Conservation (phyloP, 768 basidiomycete species). For the Leccinum boreale region DNA sequence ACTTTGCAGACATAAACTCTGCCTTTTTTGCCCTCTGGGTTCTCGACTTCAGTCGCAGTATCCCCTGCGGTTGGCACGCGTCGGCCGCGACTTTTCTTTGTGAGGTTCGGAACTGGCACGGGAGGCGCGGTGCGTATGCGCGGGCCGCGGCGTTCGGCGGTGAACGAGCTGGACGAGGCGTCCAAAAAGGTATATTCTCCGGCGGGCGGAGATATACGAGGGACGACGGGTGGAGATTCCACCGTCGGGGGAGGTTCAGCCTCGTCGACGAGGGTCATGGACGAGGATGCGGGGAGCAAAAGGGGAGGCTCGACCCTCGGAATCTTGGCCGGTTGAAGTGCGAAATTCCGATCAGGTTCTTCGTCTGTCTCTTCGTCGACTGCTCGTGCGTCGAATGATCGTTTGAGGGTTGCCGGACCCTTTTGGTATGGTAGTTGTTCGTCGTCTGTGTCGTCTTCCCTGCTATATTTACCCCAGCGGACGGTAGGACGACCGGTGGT, state of each 20-base stretch:
- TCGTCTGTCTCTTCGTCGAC: constrained; percentile 35
- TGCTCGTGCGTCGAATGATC: constrained; percentile 33
- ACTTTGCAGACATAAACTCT: constrained; percentile 60
- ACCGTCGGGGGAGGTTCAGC: constrained; percentile 6
- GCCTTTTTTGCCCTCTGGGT: constrained; percentile 29
- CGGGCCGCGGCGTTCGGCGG: constrained; percentile 42
- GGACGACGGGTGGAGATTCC: constrained; percentile 3
- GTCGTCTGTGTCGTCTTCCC: constrained; percentile 28
- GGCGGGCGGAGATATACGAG: constrained; percentile 26
- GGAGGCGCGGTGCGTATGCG: constrained; percentile 57
- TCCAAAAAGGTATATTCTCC: constrained; percentile 35
- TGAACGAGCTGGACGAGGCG: constrained; percentile 35
- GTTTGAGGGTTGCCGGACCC: constrained; percentile 27
- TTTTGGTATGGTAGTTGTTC: constrained; percentile 14
- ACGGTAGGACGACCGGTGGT: constrained; percentile 33
- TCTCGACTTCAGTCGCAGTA: constrained; percentile 21
- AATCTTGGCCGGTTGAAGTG: constrained; percentile 25
- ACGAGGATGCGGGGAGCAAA: constrained; percentile 26
- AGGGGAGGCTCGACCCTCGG: constrained; percentile 26
- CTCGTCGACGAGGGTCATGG: constrained; percentile 30
- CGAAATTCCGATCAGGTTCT: constrained; percentile 21
- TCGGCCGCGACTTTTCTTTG: constrained; percentile 77
- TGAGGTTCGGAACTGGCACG: constrained; percentile 71
- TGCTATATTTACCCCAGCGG: constrained; percentile 33
- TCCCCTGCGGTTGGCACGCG: constrained; percentile 59